Evolutionary conservation across 2,329 filamentous ascomycete genomes (phyloP).

Genomic region (Alternaria ventricosa): DNA sequence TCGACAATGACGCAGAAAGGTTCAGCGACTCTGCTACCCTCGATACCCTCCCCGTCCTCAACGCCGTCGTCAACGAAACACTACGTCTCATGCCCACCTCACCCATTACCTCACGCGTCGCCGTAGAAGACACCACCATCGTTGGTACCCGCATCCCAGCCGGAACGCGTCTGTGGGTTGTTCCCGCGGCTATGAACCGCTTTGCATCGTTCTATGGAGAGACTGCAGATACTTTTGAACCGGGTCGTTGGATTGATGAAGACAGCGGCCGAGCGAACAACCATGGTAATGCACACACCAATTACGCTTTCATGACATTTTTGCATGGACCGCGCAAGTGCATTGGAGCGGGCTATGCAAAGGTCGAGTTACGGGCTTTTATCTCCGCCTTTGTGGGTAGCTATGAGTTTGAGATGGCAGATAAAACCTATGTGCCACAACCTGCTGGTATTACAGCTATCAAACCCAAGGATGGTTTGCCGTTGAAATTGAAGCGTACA

Average conservation of each 20-base stretch:
- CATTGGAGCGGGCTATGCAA: not conserved
- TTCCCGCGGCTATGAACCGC: not conserved
- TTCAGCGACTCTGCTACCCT: not conserved
- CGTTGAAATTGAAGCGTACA: not conserved
- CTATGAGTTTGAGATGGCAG: not conserved
- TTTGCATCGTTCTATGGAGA: not conserved
- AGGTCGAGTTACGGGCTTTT: not conserved
- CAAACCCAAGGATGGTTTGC: not conserved
- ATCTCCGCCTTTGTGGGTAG: slow-evolving; percentile 1
- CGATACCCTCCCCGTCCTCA: not conserved
- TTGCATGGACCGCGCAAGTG: not conserved
- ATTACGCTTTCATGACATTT: slow-evolving; percentile 2
- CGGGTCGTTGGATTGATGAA: not conserved
- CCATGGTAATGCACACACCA: not conserved
- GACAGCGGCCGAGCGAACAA: not conserved
- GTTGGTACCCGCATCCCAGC: not conserved
- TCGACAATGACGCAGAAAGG: not conserved
- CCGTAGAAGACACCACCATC: not conserved
- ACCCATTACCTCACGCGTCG: not conserved
- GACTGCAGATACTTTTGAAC: not conserved
- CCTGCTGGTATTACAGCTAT: not conserved
- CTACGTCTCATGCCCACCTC: not conserved
- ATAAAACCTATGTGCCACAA: not conserved
- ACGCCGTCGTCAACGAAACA: not conserved
- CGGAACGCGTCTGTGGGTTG: not conserved